Conservation (phyloP, 805 yeast species). For the Candida endomychidarum region DNA sequence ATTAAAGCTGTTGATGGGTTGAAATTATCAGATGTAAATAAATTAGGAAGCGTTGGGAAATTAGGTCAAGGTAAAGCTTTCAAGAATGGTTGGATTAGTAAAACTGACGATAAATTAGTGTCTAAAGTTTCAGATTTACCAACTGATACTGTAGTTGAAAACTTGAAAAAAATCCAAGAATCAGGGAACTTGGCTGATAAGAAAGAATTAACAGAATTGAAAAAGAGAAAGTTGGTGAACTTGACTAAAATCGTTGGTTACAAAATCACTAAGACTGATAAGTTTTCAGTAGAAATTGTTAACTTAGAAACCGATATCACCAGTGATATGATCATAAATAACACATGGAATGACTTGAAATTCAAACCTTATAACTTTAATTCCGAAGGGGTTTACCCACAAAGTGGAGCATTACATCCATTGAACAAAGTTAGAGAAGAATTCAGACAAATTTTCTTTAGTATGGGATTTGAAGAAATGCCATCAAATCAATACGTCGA, state of each 20-base stretch:
- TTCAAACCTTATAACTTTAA: constrained; percentile 96
- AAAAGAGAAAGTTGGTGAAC: constrained; percentile 84
- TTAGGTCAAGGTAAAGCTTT: constrained; percentile 97
- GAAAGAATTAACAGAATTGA: constrained; percentile 77
- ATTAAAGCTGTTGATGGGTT: constrained; percentile 73
- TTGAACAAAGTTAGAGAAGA: constrained; percentile 95
- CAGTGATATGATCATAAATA: constrained; percentile 82
- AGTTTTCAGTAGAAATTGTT: constrained; percentile 77
- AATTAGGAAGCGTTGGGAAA: constrained; percentile 80
- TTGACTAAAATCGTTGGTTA: constrained; percentile 75
- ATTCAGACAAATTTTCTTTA: constrained; percentile 95
- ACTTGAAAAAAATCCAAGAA: constrained; percentile 55
- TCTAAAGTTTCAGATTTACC: constrained; percentile 58
- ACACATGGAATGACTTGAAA: constrained; percentile 76
- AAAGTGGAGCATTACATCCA: constrained; percentile 94
- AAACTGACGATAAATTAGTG: constrained; percentile 79
- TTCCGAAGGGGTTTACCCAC: constrained; percentile 87
- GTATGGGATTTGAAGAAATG: constrained; percentile 99
- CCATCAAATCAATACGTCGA: constrained; percentile 98
- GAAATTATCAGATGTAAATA: constrained; percentile 72
- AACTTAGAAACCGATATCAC: constrained; percentile 92
- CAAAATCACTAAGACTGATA: constrained; percentile 74
- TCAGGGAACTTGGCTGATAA: constrained; percentile 59
- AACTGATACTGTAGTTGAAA: constrained; percentile 63
- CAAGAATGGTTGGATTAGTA: constrained; percentile 93